Percentiles rank a stretch among this genome's conserved stretches.
Conservation (phyloP, 805 yeast genomes). For the Myxozyma geophila region DNA sequence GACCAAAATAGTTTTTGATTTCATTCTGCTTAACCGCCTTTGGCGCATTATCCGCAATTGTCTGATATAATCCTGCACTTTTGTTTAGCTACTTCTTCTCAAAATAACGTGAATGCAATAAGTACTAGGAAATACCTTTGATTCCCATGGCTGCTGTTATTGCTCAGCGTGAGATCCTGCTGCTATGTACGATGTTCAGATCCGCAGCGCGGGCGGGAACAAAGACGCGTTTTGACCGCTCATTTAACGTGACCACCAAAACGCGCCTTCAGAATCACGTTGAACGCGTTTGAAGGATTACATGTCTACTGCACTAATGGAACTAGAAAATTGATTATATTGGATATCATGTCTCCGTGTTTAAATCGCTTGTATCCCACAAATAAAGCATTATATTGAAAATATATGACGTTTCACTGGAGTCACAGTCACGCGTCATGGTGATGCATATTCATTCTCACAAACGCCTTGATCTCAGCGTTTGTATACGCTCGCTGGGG, state of each 20-base stretch:
- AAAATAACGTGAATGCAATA: background rate
- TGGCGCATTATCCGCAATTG: conserved; percentile 90
- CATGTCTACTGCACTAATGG: background rate
- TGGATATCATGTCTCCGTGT: too few relatives aligned
- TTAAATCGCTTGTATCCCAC: background rate
- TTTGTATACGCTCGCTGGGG: conserved; percentile 25
- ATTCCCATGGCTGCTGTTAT: conserved; percentile 51
- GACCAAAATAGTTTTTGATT: conserved; percentile 83
- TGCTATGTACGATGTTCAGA: too few relatives aligned
- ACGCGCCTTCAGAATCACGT: background rate
- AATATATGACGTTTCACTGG: background rate
- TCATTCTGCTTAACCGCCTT: conserved; percentile 74
- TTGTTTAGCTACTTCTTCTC: background rate
- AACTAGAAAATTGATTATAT: too few relatives aligned
- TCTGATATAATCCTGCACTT: conserved; percentile 75
- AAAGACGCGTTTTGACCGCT: background rate
- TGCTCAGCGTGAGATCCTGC: background rate
- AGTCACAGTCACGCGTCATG: background rate
- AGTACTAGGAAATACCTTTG: conserved; percentile 46
- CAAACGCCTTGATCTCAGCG: conserved; percentile 30
- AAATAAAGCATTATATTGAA: background rate
- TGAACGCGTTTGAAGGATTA: background rate
- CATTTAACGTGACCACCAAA: too few relatives aligned
- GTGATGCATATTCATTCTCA: conserved; percentile 10
- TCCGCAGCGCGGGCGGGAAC: background rate